These are phyloP conservation scores for Coccomyxa subellipsoidea DNA, from an alignment of 163 green algal genomes.

Conservation along the genomic window DNA sequence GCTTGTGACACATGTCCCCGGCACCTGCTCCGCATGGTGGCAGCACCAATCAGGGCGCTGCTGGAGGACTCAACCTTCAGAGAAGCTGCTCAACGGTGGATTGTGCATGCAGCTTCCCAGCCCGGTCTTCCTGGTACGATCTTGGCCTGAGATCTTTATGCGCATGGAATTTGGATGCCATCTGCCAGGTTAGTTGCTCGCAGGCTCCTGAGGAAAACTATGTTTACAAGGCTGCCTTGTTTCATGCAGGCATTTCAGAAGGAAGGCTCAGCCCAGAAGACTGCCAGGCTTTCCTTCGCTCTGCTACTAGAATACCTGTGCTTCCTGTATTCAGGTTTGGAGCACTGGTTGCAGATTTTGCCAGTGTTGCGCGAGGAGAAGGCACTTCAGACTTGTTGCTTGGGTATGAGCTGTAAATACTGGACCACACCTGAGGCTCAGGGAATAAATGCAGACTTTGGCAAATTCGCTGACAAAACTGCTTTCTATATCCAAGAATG, in stretches of 20 bases:
- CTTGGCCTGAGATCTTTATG: background rate
- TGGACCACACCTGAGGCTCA: background rate
- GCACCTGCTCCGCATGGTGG: conserved; percentile 13
- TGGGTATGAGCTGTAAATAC: conserved; percentile 8
- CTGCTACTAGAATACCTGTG: background rate
- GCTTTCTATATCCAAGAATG: background rate
- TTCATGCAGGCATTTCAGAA: background rate
- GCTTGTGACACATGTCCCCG: conserved; percentile 33
- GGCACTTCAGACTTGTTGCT: conserved; percentile 8
- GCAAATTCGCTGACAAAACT: background rate
- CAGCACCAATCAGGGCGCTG: background rate
- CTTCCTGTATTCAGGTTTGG: conserved; percentile 8
- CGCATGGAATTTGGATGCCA: background rate
- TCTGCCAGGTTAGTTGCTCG: background rate
- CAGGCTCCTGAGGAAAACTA: background rate
- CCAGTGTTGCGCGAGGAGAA: background rate
- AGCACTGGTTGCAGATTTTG: conserved; percentile 11
- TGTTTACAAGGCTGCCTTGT: background rate
- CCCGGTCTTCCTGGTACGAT: background rate
- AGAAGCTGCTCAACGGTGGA: background rate
- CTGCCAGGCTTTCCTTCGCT: background rate
- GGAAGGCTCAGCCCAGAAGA: background rate
- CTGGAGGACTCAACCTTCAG: background rate
- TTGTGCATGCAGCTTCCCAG: background rate
- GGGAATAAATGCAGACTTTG: background rate